Evolutionary conservation across 331 rosid genomes (phyloP).

Genomic region (Cydonia oblonga): DNA sequence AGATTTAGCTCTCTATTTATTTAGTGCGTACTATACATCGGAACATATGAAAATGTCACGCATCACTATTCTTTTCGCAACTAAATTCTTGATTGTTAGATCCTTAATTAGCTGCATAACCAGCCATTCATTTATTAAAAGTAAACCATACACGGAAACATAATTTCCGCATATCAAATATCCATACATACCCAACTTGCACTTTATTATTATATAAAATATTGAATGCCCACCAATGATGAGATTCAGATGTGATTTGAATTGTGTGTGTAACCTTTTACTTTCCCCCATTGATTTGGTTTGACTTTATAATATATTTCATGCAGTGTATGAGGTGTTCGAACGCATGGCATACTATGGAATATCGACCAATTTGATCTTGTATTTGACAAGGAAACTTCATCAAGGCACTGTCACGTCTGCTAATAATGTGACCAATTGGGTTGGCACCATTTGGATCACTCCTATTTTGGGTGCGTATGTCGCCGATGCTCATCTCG

Average conservation of each 20-base stretch:
- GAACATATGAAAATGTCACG: not conserved
- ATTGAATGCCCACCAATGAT: no score
- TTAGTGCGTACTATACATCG: not conserved
- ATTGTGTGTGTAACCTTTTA: not conserved
- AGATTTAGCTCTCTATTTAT: no score
- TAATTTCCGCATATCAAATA: no score
- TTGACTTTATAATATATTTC: not conserved
- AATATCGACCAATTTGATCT: conserved; percentile 27
- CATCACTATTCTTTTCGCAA: not conserved
- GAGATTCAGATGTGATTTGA: no score
- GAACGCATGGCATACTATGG: conserved; percentile 46
- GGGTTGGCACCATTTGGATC: conserved; percentile 44
- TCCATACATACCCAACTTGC: no score
- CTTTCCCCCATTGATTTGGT: not conserved
- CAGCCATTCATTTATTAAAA: not conserved
- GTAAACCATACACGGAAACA: no score
- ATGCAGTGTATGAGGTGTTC: conserved; percentile 40
- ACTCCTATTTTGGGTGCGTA: conserved; percentile 48
- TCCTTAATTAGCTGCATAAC: not conserved
- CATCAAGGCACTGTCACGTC: conserved; percentile 32
- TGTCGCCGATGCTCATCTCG: conserved; percentile 43
- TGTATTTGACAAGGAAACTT: conserved; percentile 35
- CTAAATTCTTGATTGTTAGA: not conserved
- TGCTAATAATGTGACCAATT: conserved; percentile 40
- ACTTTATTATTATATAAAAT: no score